Percentiles rank a stretch among this genome's conserved stretches.
These are phyloP conservation scores for Calonectria honghensis DNA, from an alignment of 2,329 filamentous ascomycete genomes.

Conservation along the genomic window DNA sequence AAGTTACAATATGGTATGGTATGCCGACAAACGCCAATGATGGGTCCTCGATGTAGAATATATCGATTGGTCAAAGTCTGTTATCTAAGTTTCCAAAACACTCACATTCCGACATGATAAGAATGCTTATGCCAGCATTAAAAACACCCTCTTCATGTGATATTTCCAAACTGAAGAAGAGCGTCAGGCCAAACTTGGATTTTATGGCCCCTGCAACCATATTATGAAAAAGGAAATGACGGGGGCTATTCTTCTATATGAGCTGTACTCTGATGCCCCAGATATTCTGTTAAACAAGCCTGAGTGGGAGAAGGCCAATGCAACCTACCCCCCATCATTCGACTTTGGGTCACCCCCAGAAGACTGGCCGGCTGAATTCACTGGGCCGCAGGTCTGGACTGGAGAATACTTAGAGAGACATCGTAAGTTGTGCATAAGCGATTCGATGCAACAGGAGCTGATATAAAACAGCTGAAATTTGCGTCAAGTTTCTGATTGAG, in stretches of 20 bases:
- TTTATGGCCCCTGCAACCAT: neutral
- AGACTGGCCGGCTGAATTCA: slow-evolving; percentile 10
- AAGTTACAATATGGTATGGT: slow-evolving; percentile 79
- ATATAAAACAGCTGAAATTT: neutral
- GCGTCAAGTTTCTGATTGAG: slow-evolving; percentile 2
- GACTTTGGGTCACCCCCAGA: neutral
- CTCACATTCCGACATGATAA: slow-evolving; percentile 8
- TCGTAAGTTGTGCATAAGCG: neutral
- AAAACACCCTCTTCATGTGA: neutral
- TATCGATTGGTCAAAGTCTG: slow-evolving; percentile 63
- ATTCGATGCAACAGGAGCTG: neutral
- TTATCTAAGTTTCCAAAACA: neutral
- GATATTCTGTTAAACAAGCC: slow-evolving; percentile 10
- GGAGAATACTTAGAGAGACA: slow-evolving; percentile 8
- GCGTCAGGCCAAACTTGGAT: neutral
- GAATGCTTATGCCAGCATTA: neutral
- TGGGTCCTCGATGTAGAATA: slow-evolving; percentile 81
- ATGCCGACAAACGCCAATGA: slow-evolving; percentile 78
- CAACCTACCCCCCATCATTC: slow-evolving; percentile 3
- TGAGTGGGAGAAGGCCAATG: slow-evolving; percentile 25
- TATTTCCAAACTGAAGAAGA: neutral
- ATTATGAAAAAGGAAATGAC: neutral
- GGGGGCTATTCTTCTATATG: slow-evolving; percentile 8
- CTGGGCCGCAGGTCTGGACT: slow-evolving; percentile 17
- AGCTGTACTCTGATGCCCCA: slow-evolving; percentile 24